Percentiles rank a stretch among this genome's conserved stretches.
Evolutionary conservation across 148 eudicot species (phyloP).

Genomic region (Suaeda aralocaspica): DNA sequence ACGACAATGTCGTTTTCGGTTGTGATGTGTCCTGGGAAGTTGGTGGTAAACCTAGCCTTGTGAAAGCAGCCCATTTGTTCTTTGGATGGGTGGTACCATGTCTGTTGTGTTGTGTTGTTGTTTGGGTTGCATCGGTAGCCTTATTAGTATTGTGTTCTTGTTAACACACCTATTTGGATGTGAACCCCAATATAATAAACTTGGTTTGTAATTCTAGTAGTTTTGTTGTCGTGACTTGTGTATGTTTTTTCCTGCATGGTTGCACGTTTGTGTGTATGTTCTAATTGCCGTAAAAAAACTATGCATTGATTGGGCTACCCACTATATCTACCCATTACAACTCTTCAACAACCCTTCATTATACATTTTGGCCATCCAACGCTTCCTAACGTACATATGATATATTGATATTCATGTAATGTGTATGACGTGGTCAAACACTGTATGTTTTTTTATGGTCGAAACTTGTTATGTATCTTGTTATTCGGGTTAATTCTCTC

Average conservation of each 20-base stretch:
- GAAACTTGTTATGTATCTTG: too few species aligned
- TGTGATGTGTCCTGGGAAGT: not conserved
- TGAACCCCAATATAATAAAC: not conserved
- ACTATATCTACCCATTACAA: not conserved
- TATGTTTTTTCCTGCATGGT: constrained; percentile 6
- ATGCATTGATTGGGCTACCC: not conserved
- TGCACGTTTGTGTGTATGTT: not conserved
- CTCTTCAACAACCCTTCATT: not conserved
- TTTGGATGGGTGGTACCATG: not conserved
- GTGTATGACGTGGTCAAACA: too few species aligned
- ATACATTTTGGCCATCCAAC: not conserved
- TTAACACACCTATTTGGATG: not conserved
- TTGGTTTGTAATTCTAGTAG: not conserved
- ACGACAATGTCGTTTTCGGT: constrained; percentile 9
- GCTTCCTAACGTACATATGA: too few species aligned
- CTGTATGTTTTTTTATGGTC: too few species aligned
- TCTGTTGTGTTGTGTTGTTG: not conserved
- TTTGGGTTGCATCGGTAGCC: constrained; percentile 6
- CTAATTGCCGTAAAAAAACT: not conserved
- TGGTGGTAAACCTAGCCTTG: constrained; percentile 14
- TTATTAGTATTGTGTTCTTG: not conserved
- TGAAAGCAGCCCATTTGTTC: constrained; percentile 17
- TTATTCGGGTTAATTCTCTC: too few species aligned
- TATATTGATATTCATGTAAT: too few species aligned
- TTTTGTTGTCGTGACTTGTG: not conserved